Evolutionary conservation across 345 rosid genomes (phyloP), one percentile per base, ranked within the genome.

Genomic region (Melaleuca alternifolia): DNA sequence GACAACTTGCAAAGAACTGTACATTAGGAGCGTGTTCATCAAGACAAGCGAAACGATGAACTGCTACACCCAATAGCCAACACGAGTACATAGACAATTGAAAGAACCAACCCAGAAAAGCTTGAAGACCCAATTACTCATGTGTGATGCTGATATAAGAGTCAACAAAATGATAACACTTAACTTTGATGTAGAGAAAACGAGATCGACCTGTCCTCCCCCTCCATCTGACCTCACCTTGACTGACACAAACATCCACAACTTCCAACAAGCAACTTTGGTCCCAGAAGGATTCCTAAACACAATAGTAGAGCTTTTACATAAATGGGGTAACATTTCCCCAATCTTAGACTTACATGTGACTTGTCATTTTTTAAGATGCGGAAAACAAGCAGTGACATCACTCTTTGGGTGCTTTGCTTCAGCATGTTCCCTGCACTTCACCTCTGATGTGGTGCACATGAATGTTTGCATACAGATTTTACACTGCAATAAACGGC

Each of bases 391-490:
- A 1, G 87, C 50, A 11, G 30, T 23, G 30, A 91, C 37, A 50
- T 92, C 94, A 54, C 92, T 89, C 65, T 92, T 92, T 0, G 94
- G 94, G 89, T 90, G 95, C 88, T 94, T 92, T 6, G 93, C 93
- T 84, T 94, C 96, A 5, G 95, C 95, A 86, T 93, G 95, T 37
- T 93, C 95, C 89, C 91, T 88, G 88, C 96, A 91, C 88, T 94
- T 93, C 88, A 92, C 95, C 90, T 93, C 95, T 7, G 94, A 89
- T 20, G 95, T 94, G 46, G 96, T 93, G 87, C 95, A 92, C 50
- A 92, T 93, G 88, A 94, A 93, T 33, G 95, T 92, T 88, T 94
- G 96, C 93, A 94, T 94, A 88, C 95, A 94, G 84, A 91, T 91
- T 89, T 93, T 92, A 91, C 95, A 94, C 93, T 94, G 93, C 90